phyloP scores from a whole-genome alignment of 768 basidiomycete genomes.

The Amanita phalloides region DNA sequence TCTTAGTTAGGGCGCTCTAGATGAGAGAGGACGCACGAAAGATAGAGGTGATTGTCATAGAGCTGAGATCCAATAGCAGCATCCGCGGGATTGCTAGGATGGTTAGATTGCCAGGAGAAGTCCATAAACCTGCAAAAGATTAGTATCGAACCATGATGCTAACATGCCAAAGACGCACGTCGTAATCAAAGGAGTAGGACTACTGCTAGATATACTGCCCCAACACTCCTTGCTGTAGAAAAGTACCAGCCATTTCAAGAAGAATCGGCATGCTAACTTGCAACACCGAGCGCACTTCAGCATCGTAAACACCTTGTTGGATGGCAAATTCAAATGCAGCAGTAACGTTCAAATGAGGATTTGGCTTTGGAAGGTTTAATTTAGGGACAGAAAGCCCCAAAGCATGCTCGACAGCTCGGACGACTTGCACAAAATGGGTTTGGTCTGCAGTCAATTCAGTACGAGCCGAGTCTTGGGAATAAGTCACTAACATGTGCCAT shows the following conservation, averaged over 20 bases:
- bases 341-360: constrained; percentile 15
- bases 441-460: no score
- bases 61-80: constrained; percentile 50
- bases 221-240: not conserved
- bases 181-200: no score
- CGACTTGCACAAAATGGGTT: no score
- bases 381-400: constrained; percentile 42
- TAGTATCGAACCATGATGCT: no score
- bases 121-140: constrained; percentile 59
- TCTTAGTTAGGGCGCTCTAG: not conserved
- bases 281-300: constrained; percentile 10
- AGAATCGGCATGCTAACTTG: not conserved
- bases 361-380: constrained; percentile 11
- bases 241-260: not conserved
- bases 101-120: constrained; percentile 62
- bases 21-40: constrained; percentile 34
- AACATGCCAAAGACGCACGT: no score
- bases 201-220: not conserved
- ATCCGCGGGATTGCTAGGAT: constrained; percentile 43
- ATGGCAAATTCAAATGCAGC: constrained; percentile 14
- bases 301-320: constrained; percentile 12
- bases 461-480: no score
- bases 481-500: constrained; percentile 36
- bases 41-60: constrained; percentile 78
- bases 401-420: constrained; percentile 32